Evolutionary conservation across 192 early-diverging fungal genomes (phyloP).

Genomic region (Coemansia sp.): DNA sequence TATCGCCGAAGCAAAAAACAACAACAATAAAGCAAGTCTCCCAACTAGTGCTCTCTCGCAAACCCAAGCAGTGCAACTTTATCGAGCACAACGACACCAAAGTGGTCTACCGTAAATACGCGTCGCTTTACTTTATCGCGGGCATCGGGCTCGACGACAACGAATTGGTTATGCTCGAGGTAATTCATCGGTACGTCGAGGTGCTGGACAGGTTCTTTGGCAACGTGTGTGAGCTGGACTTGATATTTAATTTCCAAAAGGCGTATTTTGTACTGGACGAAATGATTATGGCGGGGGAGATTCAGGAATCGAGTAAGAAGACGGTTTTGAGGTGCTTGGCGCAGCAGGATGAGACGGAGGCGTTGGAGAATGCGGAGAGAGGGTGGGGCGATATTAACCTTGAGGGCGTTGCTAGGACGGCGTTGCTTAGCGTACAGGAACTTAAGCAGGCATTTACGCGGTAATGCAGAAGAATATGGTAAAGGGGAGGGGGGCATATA

Average conservation of each 20-base stretch:
- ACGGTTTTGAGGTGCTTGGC: slow-evolving; percentile 66
- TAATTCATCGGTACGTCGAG: slow-evolving; percentile 98
- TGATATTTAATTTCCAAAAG: slow-evolving; percentile 97
- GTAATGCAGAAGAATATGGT: no score
- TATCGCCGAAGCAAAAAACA: slow-evolving; percentile 84
- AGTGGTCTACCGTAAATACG: slow-evolving; percentile 86
- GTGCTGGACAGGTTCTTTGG: slow-evolving; percentile 96
- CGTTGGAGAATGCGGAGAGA: slow-evolving; percentile 68
- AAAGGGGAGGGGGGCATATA: no score
- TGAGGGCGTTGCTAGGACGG: slow-evolving; percentile 51
- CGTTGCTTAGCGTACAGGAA: slow-evolving; percentile 47
- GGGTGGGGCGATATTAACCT: slow-evolving; percentile 56
- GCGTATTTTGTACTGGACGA: slow-evolving; percentile 88
- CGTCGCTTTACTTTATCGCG: slow-evolving; percentile 92
- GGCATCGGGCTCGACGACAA: slow-evolving; percentile 93
- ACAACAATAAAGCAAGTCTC: slow-evolving; percentile 94
- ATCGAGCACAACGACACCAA: slow-evolving; percentile 92
- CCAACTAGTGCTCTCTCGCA: slow-evolving; percentile 79
- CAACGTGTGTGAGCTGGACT: slow-evolving; percentile 92
- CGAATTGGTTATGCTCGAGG: slow-evolving; percentile 88
- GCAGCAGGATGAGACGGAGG: slow-evolving; percentile 74
- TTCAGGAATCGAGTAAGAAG: slow-evolving; percentile 92
- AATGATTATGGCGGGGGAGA: slow-evolving; percentile 84
- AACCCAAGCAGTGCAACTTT: slow-evolving; percentile 97
- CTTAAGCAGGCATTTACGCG: slow-evolving; percentile 41